Evolutionary conservation across 331 rosid species (phyloP).

Genomic region (Malus hybrid): DNA sequence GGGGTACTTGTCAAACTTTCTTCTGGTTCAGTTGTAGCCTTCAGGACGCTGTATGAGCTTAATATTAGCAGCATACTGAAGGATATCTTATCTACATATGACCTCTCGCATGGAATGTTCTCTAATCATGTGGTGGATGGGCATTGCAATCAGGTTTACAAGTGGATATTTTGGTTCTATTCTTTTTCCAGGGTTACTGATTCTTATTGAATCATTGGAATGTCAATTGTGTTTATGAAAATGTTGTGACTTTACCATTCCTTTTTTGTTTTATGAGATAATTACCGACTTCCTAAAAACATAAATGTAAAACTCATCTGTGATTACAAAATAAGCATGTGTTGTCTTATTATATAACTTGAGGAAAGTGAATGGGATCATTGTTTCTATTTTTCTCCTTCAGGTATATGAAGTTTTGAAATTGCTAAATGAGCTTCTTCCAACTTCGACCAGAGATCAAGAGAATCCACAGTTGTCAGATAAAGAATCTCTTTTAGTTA

Average conservation of each 20-base stretch:
- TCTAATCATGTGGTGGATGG: slow-evolving; percentile 66
- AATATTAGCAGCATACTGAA: slow-evolving; percentile 65
- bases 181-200: slow-evolving; percentile 6
- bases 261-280: background rate
- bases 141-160: slow-evolving; percentile 66
- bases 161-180: slow-evolving; percentile 11
- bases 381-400: slow-evolving; percentile 7
- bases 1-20: slow-evolving; percentile 77
- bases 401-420: slow-evolving; percentile 86
- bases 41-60: slow-evolving; percentile 69
- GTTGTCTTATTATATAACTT: background rate
- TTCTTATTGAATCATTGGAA: background rate
- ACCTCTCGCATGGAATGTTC: slow-evolving; percentile 66
- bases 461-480: slow-evolving; percentile 41
- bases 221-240: background rate
- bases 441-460: slow-evolving; percentile 45
- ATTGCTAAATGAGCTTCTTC: slow-evolving; percentile 85
- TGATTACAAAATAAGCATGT: slow-evolving; percentile 2
- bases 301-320: background rate
- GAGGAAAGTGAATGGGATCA: background rate
- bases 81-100: slow-evolving; percentile 58
- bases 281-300: background rate
- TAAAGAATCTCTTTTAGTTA: slow-evolving; percentile 53
- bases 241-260: background rate
- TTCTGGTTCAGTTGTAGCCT: slow-evolving; percentile 76